Conservation (phyloP, 2,329 filamentous ascomycete species). For the Escovopsis sp. region DNA sequence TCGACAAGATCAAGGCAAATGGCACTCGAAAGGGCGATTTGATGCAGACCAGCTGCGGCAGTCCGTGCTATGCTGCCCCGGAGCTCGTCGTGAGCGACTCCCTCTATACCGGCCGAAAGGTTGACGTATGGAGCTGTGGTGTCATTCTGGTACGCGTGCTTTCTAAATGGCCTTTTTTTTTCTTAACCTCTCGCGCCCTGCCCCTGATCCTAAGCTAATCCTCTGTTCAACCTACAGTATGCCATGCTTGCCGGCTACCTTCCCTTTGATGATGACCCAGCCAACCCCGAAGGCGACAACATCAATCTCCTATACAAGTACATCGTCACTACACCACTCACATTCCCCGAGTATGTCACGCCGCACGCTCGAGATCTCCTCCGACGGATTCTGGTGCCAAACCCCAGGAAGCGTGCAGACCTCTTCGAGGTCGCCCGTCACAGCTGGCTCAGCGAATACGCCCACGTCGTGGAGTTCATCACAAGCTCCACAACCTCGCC, state of each 20-base stretch:
- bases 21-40: slow-evolving; percentile 77
- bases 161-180: not conserved
- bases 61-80: slow-evolving; percentile 92
- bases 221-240: slow-evolving; percentile 47
- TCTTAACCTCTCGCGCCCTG: not conserved
- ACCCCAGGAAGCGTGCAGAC: slow-evolving; percentile 87
- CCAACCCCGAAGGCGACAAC: slow-evolving; percentile 96
- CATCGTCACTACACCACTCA: slow-evolving; percentile 91
- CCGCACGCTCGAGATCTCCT: slow-evolving; percentile 89
- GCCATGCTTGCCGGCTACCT: slow-evolving; percentile 97
- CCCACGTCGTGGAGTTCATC: slow-evolving; percentile 92
- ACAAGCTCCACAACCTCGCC: slow-evolving; percentile 87
- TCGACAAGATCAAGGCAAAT: slow-evolving; percentile 63
- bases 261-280: slow-evolving; percentile 94
- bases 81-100: slow-evolving; percentile 96
- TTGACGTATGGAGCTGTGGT: slow-evolving; percentile 98
- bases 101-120: slow-evolving; percentile 90
- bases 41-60: slow-evolving; percentile 98
- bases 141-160: slow-evolving; percentile 69
- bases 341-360: slow-evolving; percentile 97
- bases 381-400: slow-evolving; percentile 84
- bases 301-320: slow-evolving; percentile 99
- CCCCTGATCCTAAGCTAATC: slow-evolving; percentile 4
- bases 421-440: slow-evolving; percentile 94
- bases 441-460: slow-evolving; percentile 95